These are phyloP conservation scores for Phytophthora cryptogea DNA, from an alignment of 352 stramenopile species.

Conservation along the genomic window DNA sequence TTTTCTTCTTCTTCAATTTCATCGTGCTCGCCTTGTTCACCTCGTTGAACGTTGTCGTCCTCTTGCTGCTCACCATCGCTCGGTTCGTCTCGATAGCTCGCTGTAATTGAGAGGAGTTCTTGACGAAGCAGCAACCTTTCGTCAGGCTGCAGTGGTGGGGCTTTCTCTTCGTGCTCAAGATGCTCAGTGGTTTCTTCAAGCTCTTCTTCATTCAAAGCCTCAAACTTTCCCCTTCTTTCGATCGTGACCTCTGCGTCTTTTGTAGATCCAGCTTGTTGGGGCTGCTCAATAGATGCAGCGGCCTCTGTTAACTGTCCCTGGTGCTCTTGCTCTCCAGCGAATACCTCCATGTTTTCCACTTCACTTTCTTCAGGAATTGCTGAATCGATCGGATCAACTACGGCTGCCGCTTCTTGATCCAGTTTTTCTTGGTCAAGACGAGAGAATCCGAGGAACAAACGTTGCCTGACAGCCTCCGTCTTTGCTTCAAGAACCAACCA, in stretches of 20 bases:
- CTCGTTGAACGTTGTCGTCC: background rate
- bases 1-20: background rate
- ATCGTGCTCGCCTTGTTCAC: background rate
- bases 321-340: background rate
- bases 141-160: background rate
- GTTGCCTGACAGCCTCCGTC: constrained; percentile 46
- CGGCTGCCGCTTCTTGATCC: background rate
- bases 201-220: background rate
- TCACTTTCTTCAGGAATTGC: constrained; percentile 6
- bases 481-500: constrained; percentile 58
- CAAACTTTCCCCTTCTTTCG: background rate
- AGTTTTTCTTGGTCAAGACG: constrained; percentile 52
- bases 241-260: background rate
- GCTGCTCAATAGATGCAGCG: background rate
- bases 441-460: constrained; percentile 57
- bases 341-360: constrained; percentile 2
- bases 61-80: background rate
- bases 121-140: constrained; percentile 2
- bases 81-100: constrained; percentile 1
- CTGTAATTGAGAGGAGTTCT: constrained; percentile 5
- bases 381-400: background rate
- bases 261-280: background rate
- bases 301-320: background rate
- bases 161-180: constrained; percentile 16
- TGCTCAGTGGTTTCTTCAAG: background rate